These are phyloP conservation scores for Pseudopithomyces maydicus DNA, from an alignment of 2,329 filamentous ascomycete genomes.

Conservation along the genomic window DNA sequence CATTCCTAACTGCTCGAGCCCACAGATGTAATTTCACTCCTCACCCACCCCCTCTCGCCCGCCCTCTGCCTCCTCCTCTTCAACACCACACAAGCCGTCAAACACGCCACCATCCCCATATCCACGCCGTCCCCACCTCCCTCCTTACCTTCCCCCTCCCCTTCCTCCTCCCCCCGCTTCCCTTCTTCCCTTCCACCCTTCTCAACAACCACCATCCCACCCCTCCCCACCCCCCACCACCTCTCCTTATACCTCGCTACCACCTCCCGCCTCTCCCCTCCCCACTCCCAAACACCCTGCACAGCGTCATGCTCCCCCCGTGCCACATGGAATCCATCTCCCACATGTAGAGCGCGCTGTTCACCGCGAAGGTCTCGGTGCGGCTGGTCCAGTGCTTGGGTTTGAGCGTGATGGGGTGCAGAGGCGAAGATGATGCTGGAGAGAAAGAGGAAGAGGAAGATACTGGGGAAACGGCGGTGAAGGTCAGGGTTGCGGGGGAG, in stretches of 20 bases:
- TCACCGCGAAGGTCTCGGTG: conserved; percentile 23
- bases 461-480: no score
- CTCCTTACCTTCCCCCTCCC: no score
- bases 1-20: no score
- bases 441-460: no score
- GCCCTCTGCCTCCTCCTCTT: conserved; percentile 36
- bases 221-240: conserved; percentile 28
- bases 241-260: conserved; percentile 32
- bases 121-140: conserved; percentile 20
- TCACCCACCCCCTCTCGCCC: conserved; percentile 14
- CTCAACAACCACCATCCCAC: conserved; percentile 24
- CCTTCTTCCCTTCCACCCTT: no score
- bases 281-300: conserved; percentile 19
- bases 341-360: conserved; percentile 26
- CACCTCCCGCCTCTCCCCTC: conserved; percentile 18
- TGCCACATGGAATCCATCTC: conserved; percentile 24
- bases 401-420: conserved; percentile 18
- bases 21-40: conserved; percentile 10
- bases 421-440: no score
- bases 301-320: conserved; percentile 29
- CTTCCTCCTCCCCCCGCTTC: no score
- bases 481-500: conserved; percentile 23
- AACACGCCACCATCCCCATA: conserved; percentile 23
- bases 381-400: conserved; percentile 23
- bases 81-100: conserved; percentile 28